Base-by-base conservation (phyloP, 1,139 yeast genomes). In the Diutina neorugosa region DNA sequence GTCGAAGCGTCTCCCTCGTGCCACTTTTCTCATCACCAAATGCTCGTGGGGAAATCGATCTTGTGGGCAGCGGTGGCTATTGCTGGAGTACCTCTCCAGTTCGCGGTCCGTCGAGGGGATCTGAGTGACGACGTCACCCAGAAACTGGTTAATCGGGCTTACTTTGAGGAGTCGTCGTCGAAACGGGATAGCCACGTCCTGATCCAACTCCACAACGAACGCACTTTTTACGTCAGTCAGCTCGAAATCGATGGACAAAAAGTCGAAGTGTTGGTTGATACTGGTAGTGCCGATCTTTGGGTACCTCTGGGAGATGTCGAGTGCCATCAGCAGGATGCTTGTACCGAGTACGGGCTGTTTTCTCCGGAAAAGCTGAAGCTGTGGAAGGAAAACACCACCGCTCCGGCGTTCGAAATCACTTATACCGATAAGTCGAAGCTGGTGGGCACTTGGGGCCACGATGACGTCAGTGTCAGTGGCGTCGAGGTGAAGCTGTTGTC, bases 381-480 rank as follows among this genome's bases (percentile, higher is more conserved):
- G 50, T 46, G 50, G 50, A 46, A 46, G 19, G 7, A 25, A 11
- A 81, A 81, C 61, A 27, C 54, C 51, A 61, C 74, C 1, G 64
- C 68, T 34, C 74, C 84, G 3, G 55, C 56, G 1, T 74, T 74
- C 57, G 14, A 50, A 52, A 85, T 85, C 59, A 55, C 67, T 27
- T 86, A 87, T 60, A 91, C 83, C 34, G 95, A 86, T 63, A 62
- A 65, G 6, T 73, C 87, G 25, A 70, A 64, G 60, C 89, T 91
- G 2, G 56, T 61, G 6, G 95, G 95, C 47, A 63, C 69, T 54
- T 86, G 86, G 84, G 89, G 84, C 52, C 66, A 69, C 53, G 94
- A 86, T 59, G 63, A 66, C 52, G 70, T 79, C 34, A 55, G 54
- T 18, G 60, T 80, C 53, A 78, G 74, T 34, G 68, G 67, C 52